phyloP scores from a whole-genome alignment of 2,329 filamentous ascomycete genomes.

The Phoma herbarum region DNA sequence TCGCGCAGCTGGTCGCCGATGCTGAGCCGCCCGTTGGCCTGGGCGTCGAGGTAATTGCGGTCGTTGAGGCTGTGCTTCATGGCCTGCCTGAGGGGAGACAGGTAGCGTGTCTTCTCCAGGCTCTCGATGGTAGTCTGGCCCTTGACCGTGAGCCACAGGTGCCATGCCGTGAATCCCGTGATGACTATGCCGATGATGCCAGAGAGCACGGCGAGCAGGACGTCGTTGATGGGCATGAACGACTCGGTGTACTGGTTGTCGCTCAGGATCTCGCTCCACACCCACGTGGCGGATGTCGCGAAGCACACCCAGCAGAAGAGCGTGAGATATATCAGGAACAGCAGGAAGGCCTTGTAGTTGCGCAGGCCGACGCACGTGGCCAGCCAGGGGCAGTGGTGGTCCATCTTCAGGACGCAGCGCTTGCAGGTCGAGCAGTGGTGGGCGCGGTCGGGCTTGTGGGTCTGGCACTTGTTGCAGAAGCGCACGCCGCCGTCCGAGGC shows the following conservation, averaged over 20 bases:
- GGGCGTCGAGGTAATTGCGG: slow-evolving; percentile 56
- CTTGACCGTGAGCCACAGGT: slow-evolving; percentile 79
- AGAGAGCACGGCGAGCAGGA: slow-evolving; percentile 83
- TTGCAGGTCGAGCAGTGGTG: slow-evolving; percentile 97
- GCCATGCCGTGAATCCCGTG: slow-evolving; percentile 89
- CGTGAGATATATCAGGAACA: slow-evolving; percentile 90
- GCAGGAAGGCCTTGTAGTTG: slow-evolving; percentile 94
- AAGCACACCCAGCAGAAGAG: slow-evolving; percentile 86
- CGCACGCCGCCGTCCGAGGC: slow-evolving; percentile 79
- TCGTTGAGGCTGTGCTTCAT: slow-evolving; percentile 69
- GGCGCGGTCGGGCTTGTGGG: slow-evolving; percentile 90
- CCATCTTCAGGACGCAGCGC: slow-evolving; percentile 98
- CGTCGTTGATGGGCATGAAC: slow-evolving; percentile 87
- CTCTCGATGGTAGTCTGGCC: slow-evolving; percentile 96
- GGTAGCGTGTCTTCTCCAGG: slow-evolving; percentile 92
- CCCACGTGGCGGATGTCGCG: slow-evolving; percentile 78
- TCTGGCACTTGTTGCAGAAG: slow-evolving; percentile 98
- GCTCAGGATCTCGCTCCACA: slow-evolving; percentile 81
- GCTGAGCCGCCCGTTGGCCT: slow-evolving; percentile 49
- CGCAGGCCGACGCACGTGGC: slow-evolving; percentile 92
- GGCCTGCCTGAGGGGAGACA: slow-evolving; percentile 77
- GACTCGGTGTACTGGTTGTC: slow-evolving; percentile 76
- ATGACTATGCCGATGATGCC: slow-evolving; percentile 93
- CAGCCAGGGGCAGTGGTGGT: slow-evolving; percentile 98
- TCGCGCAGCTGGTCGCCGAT: slow-evolving; percentile 77